Conservation (phyloP, 2,329 filamentous ascomycete genomes). For the Xylariales sp. region DNA sequence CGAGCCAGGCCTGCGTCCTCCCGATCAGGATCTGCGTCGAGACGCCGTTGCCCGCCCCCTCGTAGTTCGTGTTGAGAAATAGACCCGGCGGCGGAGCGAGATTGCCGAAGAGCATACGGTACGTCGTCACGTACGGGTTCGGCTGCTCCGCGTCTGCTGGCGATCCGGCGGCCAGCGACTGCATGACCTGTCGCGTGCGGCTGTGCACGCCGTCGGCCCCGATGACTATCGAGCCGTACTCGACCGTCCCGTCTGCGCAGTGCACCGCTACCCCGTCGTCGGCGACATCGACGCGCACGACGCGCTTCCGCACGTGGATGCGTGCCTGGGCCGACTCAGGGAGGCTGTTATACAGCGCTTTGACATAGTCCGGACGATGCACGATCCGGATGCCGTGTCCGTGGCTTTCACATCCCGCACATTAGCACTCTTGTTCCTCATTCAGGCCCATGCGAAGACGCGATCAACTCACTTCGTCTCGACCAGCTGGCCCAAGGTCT, state of each 20-base stretch:
- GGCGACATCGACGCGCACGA: constrained; percentile 44
- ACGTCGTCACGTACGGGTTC: constrained; percentile 43
- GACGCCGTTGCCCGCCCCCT: constrained; percentile 37
- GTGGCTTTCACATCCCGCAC: constrained; percentile 37
- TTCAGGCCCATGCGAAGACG: not conserved
- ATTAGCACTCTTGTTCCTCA: not conserved
- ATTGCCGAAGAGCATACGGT: constrained; percentile 41
- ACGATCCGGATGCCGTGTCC: constrained; percentile 40
- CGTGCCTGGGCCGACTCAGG: constrained; percentile 38
- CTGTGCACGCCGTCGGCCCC: constrained; percentile 58
- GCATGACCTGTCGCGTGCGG: constrained; percentile 50
- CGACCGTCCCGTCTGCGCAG: constrained; percentile 51
- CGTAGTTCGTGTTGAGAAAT: constrained; percentile 27
- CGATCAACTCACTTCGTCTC: constrained; percentile 38
- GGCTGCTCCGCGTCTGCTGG: constrained; percentile 27
- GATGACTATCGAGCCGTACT: constrained; percentile 54
- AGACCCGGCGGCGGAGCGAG: constrained; percentile 31
- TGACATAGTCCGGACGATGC: constrained; percentile 43
- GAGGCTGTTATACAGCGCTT: constrained; percentile 41
- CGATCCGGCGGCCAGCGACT: constrained; percentile 37
- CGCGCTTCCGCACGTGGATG: constrained; percentile 40
- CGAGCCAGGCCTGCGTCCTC: constrained; percentile 40
- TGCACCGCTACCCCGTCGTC: constrained; percentile 47
- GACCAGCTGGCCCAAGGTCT: constrained; percentile 14
- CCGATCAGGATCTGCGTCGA: constrained; percentile 42